phyloP scores from a whole-genome alignment of 192 early-diverging fungal species.

The Neocallimastix lanati region DNA sequence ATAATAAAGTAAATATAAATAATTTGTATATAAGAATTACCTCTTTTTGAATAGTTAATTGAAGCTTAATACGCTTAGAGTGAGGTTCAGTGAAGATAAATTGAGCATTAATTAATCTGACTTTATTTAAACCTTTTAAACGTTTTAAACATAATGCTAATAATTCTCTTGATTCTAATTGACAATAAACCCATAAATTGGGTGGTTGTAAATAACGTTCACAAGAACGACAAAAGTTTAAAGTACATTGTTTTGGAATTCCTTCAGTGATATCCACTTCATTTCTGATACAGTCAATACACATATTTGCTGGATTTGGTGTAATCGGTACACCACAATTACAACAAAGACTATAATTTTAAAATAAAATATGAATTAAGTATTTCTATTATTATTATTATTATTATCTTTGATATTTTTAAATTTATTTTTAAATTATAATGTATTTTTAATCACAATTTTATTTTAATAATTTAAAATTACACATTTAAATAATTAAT shows the following conservation, averaged over 20 bases:
- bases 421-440: no score
- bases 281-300: conserved; percentile 89
- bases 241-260: conserved; percentile 87
- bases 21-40: conserved; percentile 10
- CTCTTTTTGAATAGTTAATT: conserved; percentile 98
- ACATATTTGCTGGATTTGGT: conserved; percentile 97
- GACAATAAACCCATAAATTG: conserved; percentile 67
- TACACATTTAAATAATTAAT: no score
- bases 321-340: conserved; percentile 84
- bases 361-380: no score
- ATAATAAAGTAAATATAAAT: no score
- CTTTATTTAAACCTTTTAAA: conserved; percentile 76
- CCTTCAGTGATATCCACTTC: conserved; percentile 97
- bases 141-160: conserved; percentile 84
- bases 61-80: conserved; percentile 83
- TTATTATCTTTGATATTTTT: no score
- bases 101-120: conserved; percentile 86
- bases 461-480: no score
- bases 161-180: conserved; percentile 78
- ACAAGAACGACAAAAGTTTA: conserved; percentile 93
- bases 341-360: conserved; percentile 52
- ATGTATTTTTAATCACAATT: no score
- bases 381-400: no score
- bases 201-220: conserved; percentile 95
- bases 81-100: conserved; percentile 97